Percentiles rank a stretch among this genome's conserved stretches.
These are phyloP conservation scores for Magnolia sinica DNA, from an alignment of 164 flowering plant species.

Conservation along the genomic window DNA sequence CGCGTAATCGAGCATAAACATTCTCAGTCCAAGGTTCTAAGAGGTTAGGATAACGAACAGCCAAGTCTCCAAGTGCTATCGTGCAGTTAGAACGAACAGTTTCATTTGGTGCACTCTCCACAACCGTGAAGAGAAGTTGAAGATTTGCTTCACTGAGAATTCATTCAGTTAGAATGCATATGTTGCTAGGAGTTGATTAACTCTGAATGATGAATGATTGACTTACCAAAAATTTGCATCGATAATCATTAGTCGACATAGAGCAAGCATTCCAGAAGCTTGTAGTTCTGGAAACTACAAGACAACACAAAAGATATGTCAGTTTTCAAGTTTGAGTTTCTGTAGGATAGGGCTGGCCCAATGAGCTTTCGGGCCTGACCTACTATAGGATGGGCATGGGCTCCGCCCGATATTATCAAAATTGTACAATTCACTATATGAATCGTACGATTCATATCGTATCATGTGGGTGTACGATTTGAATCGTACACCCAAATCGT, in stretches of 20 bases:
- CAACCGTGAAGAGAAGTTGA: constrained; percentile 95
- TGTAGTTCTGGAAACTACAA: constrained; percentile 80
- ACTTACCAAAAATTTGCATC: constrained; percentile 89
- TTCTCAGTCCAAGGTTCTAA: constrained; percentile 99
- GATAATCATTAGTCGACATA: constrained; percentile 87
- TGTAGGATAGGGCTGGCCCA: neutral
- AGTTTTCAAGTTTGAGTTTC: constrained; percentile 7
- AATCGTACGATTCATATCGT: no score
- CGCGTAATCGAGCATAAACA: constrained; percentile 83
- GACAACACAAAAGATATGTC: constrained; percentile 10
- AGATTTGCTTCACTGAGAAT: constrained; percentile 81
- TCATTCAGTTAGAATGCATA: constrained; percentile 13
- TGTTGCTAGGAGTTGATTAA: neutral
- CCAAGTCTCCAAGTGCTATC: constrained; percentile 90
- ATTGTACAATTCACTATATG: no score
- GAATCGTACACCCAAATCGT: no score
- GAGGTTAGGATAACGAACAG: constrained; percentile 96
- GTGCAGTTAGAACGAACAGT: constrained; percentile 94
- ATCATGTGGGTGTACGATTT: no score
- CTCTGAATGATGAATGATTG: neutral
- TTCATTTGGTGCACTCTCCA: constrained; percentile 83
- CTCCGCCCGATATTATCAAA: neutral
- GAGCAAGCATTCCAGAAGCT: constrained; percentile 90
- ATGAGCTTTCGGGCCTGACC: neutral
- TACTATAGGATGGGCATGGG: neutral